Base-by-base conservation (phyloP, 495 filamentous ascomycete genomes). In the Monascus purpureus region DNA sequence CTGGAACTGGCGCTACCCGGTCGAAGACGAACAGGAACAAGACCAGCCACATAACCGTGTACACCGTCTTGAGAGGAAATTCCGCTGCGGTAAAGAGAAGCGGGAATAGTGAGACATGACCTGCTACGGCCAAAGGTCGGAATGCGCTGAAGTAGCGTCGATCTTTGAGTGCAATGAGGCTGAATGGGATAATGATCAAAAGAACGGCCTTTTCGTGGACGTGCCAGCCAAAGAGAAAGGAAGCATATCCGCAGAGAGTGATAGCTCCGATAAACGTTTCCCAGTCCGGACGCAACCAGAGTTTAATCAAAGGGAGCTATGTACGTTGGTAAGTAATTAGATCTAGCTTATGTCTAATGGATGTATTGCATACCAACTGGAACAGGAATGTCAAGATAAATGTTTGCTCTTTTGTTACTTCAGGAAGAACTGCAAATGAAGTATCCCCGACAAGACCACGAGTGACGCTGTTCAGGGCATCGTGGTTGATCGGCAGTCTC, bases 161-260 rank as follows among this genome's bases (percentile, higher is more conserved):
- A 53, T 96, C 88, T 52, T 79, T 84, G 28, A 97, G 73, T 2
- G 90, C 88, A 35, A 97, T 80, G 36, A 97, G 70, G 43, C 80
- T 88, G 66, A 97, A 96, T 0, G 90, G 90, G 35, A 96, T 81
- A 43, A 97, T 82, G 44, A 96, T 80, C 30, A 95, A 68, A 9
- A 97, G 74, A 18, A 97, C 82, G 5, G 90, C 90, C 47, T 97
- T 97, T 45, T 97, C 90, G 44, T 97, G 90, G 13, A 97, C 90
- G 47, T 97, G 90, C 90, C 90, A 97, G 31, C 90, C 88, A 37
- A 96, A 95, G 13, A 97, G 68, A 60, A 97, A 97, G 0, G 90
- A 94, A 0, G 87, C 82, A 43, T 93, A 97, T 31, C 82, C 90
- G 45, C 88, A 95, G n/a, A 95, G 75, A 1, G 86, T 95, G 11